Percentiles rank a stretch among this genome's conserved stretches.
These are phyloP conservation scores for Penicillium desertorum DNA, from an alignment of 495 filamentous ascomycete species.

Conservation along the genomic window DNA sequence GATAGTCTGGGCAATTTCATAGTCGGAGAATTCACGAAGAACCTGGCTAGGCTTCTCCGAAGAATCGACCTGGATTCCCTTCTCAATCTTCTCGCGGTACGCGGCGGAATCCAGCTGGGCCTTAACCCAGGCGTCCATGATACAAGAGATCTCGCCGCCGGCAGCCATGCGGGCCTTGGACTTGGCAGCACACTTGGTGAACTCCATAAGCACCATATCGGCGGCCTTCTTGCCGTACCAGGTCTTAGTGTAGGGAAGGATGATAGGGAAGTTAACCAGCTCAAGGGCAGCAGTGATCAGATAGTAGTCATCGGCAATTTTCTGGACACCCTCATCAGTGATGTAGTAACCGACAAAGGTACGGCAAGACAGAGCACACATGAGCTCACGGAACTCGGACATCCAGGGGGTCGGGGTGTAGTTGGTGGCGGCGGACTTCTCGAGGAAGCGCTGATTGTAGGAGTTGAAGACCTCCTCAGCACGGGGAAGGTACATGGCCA, in stretches of 20 bases:
- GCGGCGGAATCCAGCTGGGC: slow-evolving; percentile 76
- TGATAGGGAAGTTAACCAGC: slow-evolving; percentile 97
- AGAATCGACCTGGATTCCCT: slow-evolving; percentile 64
- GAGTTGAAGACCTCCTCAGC: slow-evolving; percentile 88
- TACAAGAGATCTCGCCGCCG: slow-evolving; percentile 83
- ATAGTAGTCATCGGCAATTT: slow-evolving; percentile 96
- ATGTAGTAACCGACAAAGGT: slow-evolving; percentile 98
- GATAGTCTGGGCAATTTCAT: slow-evolving; percentile 89
- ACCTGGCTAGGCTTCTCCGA: slow-evolving; percentile 78
- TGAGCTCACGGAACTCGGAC: slow-evolving; percentile 89
- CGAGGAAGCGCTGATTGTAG: slow-evolving; percentile 77
- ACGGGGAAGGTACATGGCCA: slow-evolving; percentile 85
- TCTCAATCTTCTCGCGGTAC: slow-evolving; percentile 70
- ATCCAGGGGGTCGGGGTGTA: slow-evolving; percentile 83
- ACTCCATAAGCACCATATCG: slow-evolving; percentile 87
- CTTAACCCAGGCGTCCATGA: slow-evolving; percentile 92
- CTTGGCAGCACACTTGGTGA: slow-evolving; percentile 89
- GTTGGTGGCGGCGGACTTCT: slow-evolving; percentile 64
- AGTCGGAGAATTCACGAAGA: slow-evolving; percentile 84
- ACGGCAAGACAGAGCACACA: slow-evolving; percentile 91
- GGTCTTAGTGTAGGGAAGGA: slow-evolving; percentile 90
- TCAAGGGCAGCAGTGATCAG: slow-evolving; percentile 93
- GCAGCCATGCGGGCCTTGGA: slow-evolving; percentile 89
- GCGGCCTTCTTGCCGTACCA: slow-evolving; percentile 98
- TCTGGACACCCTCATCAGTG: slow-evolving; percentile 81